These are phyloP conservation scores for Alternaria triticina DNA, from an alignment of 2,329 filamentous ascomycete genomes.

Conservation along the genomic window DNA sequence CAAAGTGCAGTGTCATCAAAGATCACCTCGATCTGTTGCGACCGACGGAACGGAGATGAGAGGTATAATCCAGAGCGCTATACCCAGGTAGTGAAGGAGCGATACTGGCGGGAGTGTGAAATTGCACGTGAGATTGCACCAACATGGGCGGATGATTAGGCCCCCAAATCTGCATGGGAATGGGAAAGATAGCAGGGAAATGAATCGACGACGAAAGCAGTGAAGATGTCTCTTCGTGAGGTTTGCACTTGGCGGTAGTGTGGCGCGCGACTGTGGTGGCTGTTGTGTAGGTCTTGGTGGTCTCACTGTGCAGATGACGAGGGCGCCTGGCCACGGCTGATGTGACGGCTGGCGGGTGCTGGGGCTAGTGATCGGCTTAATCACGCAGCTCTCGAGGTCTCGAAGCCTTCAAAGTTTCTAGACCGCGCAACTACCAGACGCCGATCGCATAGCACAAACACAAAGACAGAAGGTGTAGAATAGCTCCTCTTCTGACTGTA, in stretches of 20 bases:
- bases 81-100: conserved; percentile 1
- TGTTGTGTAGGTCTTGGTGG: background rate
- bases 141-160: background rate
- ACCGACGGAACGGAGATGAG: background rate
- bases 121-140: conserved; percentile 6
- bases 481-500: background rate
- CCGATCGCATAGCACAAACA: background rate
- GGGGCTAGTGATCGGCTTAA: background rate
- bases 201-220: no score
- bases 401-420: background rate
- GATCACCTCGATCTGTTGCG: background rate
- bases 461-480: background rate
- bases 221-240: background rate
- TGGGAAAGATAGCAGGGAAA: background rate
- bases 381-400: background rate
- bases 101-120: conserved; percentile 2
- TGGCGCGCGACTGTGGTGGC: background rate
- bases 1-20: background rate
- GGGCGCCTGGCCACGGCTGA: conserved; percentile 1
- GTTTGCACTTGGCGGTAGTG: background rate
- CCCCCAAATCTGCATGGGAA: background rate
- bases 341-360: background rate
- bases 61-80: background rate
- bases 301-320: background rate
- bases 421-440: background rate